phyloP scores from a whole-genome alignment of 768 basidiomycete genomes.

The Crucibulum laeve region DNA sequence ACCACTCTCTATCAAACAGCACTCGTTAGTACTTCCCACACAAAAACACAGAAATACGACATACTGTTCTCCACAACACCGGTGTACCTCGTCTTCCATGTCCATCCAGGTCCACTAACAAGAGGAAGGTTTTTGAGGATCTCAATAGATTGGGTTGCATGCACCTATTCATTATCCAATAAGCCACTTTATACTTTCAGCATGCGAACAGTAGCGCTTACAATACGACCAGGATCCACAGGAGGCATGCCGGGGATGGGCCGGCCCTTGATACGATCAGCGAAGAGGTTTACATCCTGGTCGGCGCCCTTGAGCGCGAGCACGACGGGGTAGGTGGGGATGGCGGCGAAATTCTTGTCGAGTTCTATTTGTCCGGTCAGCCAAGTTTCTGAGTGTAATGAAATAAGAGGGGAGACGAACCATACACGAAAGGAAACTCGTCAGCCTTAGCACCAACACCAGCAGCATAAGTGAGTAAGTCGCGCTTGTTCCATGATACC shows the following conservation, averaged over 20 bases:
- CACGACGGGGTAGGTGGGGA: slow-evolving; percentile 86
- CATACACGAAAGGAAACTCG: slow-evolving; percentile 69
- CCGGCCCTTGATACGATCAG: slow-evolving; percentile 38
- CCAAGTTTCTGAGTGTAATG: slow-evolving; percentile 41
- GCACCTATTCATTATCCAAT: slow-evolving; percentile 43
- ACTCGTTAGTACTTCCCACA: slow-evolving; percentile 2
- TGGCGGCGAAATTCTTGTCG: slow-evolving; percentile 49
- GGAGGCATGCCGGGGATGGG: slow-evolving; percentile 64
- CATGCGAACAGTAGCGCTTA: slow-evolving; percentile 26
- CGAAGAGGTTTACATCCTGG: slow-evolving; percentile 69
- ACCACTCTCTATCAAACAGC: slow-evolving; percentile 52
- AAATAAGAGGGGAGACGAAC: slow-evolving; percentile 28
- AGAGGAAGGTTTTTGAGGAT: slow-evolving; percentile 73
- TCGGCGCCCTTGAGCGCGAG: slow-evolving; percentile 66
- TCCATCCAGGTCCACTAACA: slow-evolving; percentile 80
- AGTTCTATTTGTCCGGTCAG: background rate
- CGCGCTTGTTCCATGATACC: slow-evolving; percentile 85
- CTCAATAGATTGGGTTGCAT: slow-evolving; percentile 77
- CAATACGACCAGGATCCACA: slow-evolving; percentile 66
- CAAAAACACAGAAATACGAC: slow-evolving; percentile 15
- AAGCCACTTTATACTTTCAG: background rate
- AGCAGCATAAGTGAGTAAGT: slow-evolving; percentile 72
- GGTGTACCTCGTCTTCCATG: slow-evolving; percentile 56
- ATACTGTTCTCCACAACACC: slow-evolving; percentile 81
- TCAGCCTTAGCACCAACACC: slow-evolving; percentile 80